Evolutionary conservation across 169 alveolate species (phyloP).

Genomic region (Theileria annulata): DNA sequence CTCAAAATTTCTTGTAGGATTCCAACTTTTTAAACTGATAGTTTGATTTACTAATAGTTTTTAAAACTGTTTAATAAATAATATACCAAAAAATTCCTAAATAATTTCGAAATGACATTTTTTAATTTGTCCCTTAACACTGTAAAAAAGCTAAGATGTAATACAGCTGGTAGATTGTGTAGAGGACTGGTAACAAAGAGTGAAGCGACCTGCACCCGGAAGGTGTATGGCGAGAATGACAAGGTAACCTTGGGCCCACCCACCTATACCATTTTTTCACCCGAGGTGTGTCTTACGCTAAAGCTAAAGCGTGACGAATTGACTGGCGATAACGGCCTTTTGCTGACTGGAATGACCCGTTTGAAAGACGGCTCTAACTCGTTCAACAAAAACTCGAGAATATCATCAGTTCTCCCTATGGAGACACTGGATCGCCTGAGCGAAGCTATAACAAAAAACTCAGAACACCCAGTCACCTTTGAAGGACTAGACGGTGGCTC

Average conservation of each 20-base stretch:
- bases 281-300: slow-evolving; percentile 51
- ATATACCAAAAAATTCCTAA: background rate
- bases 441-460: slow-evolving; percentile 17
- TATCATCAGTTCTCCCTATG: slow-evolving; percentile 46
- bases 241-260: slow-evolving; percentile 58
- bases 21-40: background rate
- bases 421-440: slow-evolving; percentile 26
- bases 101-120: background rate
- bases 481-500: slow-evolving; percentile 59
- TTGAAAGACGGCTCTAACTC: slow-evolving; percentile 34
- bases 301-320: slow-evolving; percentile 55
- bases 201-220: slow-evolving; percentile 65
- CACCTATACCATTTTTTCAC: slow-evolving; percentile 58
- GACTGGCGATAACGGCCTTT: slow-evolving; percentile 48
- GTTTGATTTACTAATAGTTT: background rate
- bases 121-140: background rate
- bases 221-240: slow-evolving; percentile 36
- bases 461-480: slow-evolving; percentile 28
- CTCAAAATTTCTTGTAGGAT: background rate
- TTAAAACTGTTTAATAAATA: background rate
- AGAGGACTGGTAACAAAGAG: slow-evolving; percentile 14
- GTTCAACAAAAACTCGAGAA: slow-evolving; percentile 59
- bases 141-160: background rate
- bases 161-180: background rate
- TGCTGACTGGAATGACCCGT: slow-evolving; percentile 64